Conservation (phyloP, 805 yeast genomes). For the Candida alai region DNA sequence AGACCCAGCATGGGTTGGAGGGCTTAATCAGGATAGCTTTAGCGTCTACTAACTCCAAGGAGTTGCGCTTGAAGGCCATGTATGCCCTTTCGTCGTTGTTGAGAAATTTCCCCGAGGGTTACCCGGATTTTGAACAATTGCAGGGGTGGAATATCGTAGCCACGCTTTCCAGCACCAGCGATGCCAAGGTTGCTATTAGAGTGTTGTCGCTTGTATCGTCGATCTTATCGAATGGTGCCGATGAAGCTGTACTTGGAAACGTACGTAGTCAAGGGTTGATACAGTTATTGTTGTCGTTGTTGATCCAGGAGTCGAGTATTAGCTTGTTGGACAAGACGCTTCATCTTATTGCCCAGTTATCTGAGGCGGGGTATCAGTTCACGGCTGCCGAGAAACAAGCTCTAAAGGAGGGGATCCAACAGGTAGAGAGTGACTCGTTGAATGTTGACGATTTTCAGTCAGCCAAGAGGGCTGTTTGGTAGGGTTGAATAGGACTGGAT, state of each 20-base stretch:
- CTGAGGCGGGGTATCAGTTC: constrained; percentile 42
- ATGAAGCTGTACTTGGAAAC: constrained; percentile 34
- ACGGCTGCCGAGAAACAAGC: constrained; percentile 10
- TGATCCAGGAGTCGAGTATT: constrained; percentile 36
- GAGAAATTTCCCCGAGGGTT: constrained; percentile 62
- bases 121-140: constrained; percentile 47
- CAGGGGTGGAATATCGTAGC: constrained; percentile 63
- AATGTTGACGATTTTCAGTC: too few relatives aligned
- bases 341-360: constrained; percentile 45
- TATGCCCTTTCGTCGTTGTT: constrained; percentile 74
- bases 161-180: constrained; percentile 10
- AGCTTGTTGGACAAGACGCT: constrained; percentile 57
- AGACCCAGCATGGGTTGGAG: constrained; percentile 46
- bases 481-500: too few relatives aligned
- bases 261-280: constrained; percentile 36
- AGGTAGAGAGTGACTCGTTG: constrained; percentile 47
- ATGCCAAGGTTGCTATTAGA: constrained; percentile 44
- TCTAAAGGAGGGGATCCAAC: too few relatives aligned
- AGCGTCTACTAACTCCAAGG: constrained; percentile 17
- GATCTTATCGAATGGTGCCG: constrained; percentile 49
- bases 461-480: too few relatives aligned
- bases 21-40: constrained; percentile 42
- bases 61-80: constrained; percentile 57
- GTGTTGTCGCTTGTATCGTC: constrained; percentile 57
- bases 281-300: constrained; percentile 25